Evolutionary conservation across 495 filamentous ascomycete species (phyloP).

Genomic region (Daldinia loculata): DNA sequence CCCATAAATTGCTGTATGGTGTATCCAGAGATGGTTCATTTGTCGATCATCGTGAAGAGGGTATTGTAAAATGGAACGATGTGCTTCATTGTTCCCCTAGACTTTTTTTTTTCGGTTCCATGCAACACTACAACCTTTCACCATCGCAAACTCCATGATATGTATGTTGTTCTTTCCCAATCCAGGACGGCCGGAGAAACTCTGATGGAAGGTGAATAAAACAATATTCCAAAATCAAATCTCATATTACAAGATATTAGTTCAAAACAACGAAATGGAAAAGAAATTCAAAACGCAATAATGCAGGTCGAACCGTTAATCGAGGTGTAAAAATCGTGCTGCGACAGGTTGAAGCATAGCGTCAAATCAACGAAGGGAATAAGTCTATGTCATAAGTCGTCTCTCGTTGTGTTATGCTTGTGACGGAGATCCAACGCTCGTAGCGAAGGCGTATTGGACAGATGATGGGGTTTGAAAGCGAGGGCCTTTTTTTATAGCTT

Average conservation of each 20-base stretch:
- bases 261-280: slow-evolving; percentile 27
- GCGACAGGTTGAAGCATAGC: slow-evolving; percentile 23
- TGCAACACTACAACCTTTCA: slow-evolving; percentile 41
- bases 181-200: slow-evolving; percentile 39
- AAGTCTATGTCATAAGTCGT: slow-evolving; percentile 44
- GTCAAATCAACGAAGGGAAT: slow-evolving; percentile 36
- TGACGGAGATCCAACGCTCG: slow-evolving; percentile 38
- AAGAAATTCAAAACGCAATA: slow-evolving; percentile 12
- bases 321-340: slow-evolving; percentile 31
- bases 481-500: not conserved
- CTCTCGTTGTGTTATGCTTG: slow-evolving; percentile 39
- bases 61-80: slow-evolving; percentile 45
- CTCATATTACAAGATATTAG: slow-evolving; percentile 47
- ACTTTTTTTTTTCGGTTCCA: slow-evolving; percentile 36
- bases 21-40: slow-evolving; percentile 49
- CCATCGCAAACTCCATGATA: slow-evolving; percentile 43
- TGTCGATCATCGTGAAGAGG: slow-evolving; percentile 48
- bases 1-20: slow-evolving; percentile 50
- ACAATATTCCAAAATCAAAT: slow-evolving; percentile 41
- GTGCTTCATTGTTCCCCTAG: slow-evolving; percentile 39
- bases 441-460: slow-evolving; percentile 14
- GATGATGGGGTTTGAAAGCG: slow-evolving; percentile 4
- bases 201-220: slow-evolving; percentile 33
- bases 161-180: slow-evolving; percentile 39
- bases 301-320: slow-evolving; percentile 30